Evolutionary conservation across 768 basidiomycete species (phyloP), one percentile per base, ranked within the genome.

Genomic region (Cystobasidium tubakii): DNA sequence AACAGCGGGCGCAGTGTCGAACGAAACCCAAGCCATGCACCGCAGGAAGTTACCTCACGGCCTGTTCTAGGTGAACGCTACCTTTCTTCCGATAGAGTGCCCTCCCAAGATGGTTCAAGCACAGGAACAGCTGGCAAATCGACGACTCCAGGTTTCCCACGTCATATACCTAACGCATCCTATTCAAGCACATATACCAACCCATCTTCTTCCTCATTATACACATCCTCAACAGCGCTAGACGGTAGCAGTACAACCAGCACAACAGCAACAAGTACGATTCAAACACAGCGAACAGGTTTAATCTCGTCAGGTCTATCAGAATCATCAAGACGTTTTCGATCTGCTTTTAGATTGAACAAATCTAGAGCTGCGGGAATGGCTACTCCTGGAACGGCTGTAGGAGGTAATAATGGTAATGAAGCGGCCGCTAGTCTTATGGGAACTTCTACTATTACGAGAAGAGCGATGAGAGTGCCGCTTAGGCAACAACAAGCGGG

Each of bases 311-410:
- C 55, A 27, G 74, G 74, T n/a, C 60, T 75, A 43, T 60, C 33
- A 29, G 74, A 75, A 46, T 57, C 50, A 17, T 50, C 39, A 42
- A 70, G 70, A 34, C 74, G 74, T 10, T 75, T 75, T 53, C 10
- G 74, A 27, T 53, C 42, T 29, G 74, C 74, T 34, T 75, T 75
- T 62, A 27, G 74, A 21, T 33, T 75, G 15, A 75, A 75, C 25
- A 75, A 60, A 23, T 54, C 60, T 53, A 71, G 69, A 55, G 55
- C 54, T 36, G 36, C n/a, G 2, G 25, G 36, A 27, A 43, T 31
- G 27, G 54, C 69, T 17, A 60, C 34, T 57, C n/a, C 55, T 55
- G 67, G 21, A 19, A 34, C 44, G 3, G 15, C 23, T 31, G 50
- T 19, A 27, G 43, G 15, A 10, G 27, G 44, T 67, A 15, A 7